Conservation (phyloP, 495 filamentous ascomycete species). For the Cudoniella acicularis region DNA sequence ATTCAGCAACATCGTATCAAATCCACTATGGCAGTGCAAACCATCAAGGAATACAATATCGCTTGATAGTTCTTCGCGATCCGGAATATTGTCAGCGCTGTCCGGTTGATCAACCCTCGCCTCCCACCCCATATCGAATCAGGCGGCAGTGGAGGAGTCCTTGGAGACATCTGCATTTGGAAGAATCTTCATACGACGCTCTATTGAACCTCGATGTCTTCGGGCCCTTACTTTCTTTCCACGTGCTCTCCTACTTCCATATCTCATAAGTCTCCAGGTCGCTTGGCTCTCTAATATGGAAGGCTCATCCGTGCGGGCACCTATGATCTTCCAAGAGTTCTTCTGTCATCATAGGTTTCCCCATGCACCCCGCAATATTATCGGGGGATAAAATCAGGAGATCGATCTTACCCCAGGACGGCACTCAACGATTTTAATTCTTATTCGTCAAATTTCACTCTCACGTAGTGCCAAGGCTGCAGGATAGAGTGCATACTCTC, state of each 20-base stretch:
- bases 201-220: not conserved
- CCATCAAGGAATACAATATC: not conserved
- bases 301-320: not conserved
- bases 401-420: not conserved
- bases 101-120: not conserved
- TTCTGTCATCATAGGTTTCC: not conserved
- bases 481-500: conserved; percentile 1
- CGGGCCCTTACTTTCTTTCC: not conserved
- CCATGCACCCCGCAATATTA: conserved; percentile 12
- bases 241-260: not conserved
- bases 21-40: not conserved
- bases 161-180: not conserved
- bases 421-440: not conserved
- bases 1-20: too few relatives aligned
- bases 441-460: not conserved
- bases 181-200: not conserved
- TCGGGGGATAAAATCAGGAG: conserved; percentile 6
- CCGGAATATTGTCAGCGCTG: not conserved
- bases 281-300: too few relatives aligned
- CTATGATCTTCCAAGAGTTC: not conserved
- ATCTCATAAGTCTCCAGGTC: too few relatives aligned
- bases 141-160: not conserved
- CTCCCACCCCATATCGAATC: not conserved
- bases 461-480: conserved; percentile 7
- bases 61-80: not conserved